Percentiles rank a stretch among this genome's conserved stretches.
These are phyloP conservation scores for Eucalyptus sp. DNA, from an alignment of 345 rosid genomes.

Conservation along the genomic window DNA sequence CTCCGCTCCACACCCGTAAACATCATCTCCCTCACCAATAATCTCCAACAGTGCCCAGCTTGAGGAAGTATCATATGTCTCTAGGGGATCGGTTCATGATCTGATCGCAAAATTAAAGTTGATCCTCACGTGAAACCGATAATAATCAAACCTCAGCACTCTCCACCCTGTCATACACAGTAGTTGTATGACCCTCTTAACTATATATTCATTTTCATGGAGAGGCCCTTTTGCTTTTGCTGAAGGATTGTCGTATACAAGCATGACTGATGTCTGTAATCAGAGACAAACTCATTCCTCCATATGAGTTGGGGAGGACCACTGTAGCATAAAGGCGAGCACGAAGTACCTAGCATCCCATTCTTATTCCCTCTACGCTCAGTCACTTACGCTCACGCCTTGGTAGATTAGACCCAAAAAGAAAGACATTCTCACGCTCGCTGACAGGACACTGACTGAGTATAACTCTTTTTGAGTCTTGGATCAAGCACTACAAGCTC, in stretches of 20 bases:
- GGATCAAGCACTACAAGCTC: slow-evolving; percentile 15
- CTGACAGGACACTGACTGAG: slow-evolving; percentile 8
- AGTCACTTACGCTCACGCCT: neutral
- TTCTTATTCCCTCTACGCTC: neutral
- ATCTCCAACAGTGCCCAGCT: neutral
- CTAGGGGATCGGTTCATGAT: neutral
- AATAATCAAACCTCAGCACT: neutral
- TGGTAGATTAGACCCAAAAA: neutral
- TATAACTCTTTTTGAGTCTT: neutral
- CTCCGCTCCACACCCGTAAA: neutral
- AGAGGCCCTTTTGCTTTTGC: neutral
- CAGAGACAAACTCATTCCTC: neutral
- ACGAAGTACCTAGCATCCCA: neutral
- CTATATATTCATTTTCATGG: neutral
- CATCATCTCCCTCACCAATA: neutral
- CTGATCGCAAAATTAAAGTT: neutral
- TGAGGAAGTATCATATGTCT: neutral
- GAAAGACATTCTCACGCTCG: slow-evolving; percentile 26
- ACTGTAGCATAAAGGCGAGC: neutral
- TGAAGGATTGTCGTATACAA: neutral
- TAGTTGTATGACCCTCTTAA: neutral
- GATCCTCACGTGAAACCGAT: neutral
- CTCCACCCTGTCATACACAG: neutral
- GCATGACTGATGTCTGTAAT: neutral
- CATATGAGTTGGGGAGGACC: neutral